Evolutionary conservation across 129 eudicot species (phyloP), one percentile per base, ranked within the genome.

Genomic region (Pseudognaphalium luteoalbum): DNA sequence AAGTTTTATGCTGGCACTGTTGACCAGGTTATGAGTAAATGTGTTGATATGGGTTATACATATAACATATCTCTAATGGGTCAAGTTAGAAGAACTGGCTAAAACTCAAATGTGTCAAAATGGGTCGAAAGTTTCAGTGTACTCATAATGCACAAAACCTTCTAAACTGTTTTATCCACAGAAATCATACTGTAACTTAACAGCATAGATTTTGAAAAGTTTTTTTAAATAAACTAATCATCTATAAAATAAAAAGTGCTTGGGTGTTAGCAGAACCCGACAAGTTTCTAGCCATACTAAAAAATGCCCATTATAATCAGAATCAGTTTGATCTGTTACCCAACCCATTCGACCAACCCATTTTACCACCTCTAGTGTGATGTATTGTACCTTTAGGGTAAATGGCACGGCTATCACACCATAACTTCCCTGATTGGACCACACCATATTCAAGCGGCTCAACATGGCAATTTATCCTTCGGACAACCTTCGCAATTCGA

Each of bases 401-500:
- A 68, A 95, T 95, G 71, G 91, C 88, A 51, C 87, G 91, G 77
- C 76, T 87, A 66, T 88, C 91, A 42, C 96, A 84, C 97, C 99
- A 95, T 28, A 86, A 76, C 77, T 89, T 87, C 72, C 88, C 97
- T 52, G 86, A 80, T 60, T 77, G 81, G 65, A 94, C 89, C 68
- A 76, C 81, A 47, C 99, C 99, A 82, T 51, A 89, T 54, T 87
- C 92, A 81, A 91, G 75, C 22, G 86, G 88, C 73, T 91, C 97
- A 21, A 95, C 96, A 56, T 83, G 80, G 80, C 92, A 91, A 74
- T 83, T 91, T 78, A 95, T 89, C 83, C 97, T 87, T 77, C 99
- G 76, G 10, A 95, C 94, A 44, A 95, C 88, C 82, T 91, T 95
- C 1, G 99, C 99, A 51, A 95, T 91, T 20, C 99, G 96, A 71